These are phyloP conservation scores for Aspergillus aculeatus DNA, from an alignment of 2,329 filamentous ascomycete genomes.

Conservation along the genomic window DNA sequence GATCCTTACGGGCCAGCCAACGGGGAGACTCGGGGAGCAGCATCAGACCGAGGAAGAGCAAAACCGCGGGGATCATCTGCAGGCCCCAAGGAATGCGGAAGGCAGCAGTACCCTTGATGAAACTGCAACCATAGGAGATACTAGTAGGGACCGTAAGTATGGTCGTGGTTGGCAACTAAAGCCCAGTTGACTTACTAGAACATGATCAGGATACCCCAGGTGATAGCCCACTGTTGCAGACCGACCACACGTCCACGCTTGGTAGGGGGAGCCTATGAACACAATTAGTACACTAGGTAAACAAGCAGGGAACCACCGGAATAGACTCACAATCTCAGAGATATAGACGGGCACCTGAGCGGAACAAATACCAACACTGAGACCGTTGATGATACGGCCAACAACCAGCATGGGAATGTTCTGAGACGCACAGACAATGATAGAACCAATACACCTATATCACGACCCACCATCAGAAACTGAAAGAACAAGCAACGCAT, in stretches of 20 bases:
- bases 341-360: constrained; percentile 70
- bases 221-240: constrained; percentile 72
- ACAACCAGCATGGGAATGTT: constrained; percentile 70
- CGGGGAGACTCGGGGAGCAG: constrained; percentile 58
- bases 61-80: constrained; percentile 62
- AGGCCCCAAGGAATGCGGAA: constrained; percentile 66
- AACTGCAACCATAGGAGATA: constrained; percentile 62
- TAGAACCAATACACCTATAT: constrained; percentile 52
- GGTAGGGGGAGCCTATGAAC: constrained; percentile 52
- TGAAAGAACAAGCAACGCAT: not conserved
- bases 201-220: constrained; percentile 69
- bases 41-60: constrained; percentile 57
- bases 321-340: constrained; percentile 60
- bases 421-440: constrained; percentile 62
- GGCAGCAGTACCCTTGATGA: constrained; percentile 56
- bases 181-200: constrained; percentile 62
- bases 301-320: constrained; percentile 55
- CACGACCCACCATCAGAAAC: constrained; percentile 1
- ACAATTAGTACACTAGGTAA: constrained; percentile 39
- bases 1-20: constrained; percentile 63
- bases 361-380: constrained; percentile 72
- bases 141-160: constrained; percentile 15
- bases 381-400: constrained; percentile 68
- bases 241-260: constrained; percentile 64
- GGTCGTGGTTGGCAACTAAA: constrained; percentile 26